Percentiles rank a stretch among this genome's conserved stretches.
phyloP scores from a whole-genome alignment of 352 stramenopile species.

The Phytopythium sindhum region DNA sequence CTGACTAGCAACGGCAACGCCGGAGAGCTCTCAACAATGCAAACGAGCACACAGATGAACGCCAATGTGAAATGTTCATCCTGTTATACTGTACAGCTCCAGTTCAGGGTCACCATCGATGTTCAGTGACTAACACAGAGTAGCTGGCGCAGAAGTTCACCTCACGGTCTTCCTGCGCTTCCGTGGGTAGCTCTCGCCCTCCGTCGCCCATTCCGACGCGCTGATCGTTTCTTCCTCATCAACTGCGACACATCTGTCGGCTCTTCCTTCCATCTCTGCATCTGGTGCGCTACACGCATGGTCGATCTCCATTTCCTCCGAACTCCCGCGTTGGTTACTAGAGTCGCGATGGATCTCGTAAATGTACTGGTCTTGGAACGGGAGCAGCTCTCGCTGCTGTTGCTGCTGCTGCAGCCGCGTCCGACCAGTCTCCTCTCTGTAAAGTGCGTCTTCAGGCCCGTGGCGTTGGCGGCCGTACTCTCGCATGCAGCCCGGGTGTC shows the following conservation, averaged over 20 bases:
- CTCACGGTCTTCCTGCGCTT: not conserved
- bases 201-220: not conserved
- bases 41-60: no score
- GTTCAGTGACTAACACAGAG: no score
- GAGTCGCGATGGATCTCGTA: not conserved
- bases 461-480: not conserved
- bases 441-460: not conserved
- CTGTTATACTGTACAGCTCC: not conserved
- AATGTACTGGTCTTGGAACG: not conserved
- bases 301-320: not conserved
- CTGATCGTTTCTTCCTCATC: not conserved
- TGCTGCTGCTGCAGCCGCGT: not conserved
- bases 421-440: not conserved
- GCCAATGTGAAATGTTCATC: no score
- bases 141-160: not conserved
- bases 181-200: not conserved
- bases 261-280: not conserved
- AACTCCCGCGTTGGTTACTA: not conserved
- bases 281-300: not conserved
- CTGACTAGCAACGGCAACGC: no score
- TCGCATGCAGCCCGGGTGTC: not conserved
- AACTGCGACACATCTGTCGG: not conserved
- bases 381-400: not conserved
- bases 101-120: not conserved
- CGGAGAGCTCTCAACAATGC: no score